These are phyloP conservation scores for Hydnum rufescens DNA, from an alignment of 768 basidiomycete genomes.

Conservation along the genomic window DNA sequence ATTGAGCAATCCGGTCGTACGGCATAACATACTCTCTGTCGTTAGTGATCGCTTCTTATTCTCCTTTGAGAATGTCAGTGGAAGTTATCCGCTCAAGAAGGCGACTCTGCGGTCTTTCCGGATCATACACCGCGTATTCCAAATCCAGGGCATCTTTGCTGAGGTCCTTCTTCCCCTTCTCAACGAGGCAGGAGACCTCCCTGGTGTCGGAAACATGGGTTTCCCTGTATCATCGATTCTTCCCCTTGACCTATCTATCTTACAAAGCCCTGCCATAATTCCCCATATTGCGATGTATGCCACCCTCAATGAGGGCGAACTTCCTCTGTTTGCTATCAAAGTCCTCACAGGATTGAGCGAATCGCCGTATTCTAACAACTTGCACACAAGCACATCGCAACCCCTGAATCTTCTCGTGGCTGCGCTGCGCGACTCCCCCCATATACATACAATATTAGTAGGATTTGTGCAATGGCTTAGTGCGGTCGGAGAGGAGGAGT, in stretches of 20 bases:
- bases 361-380: slow-evolving; percentile 30
- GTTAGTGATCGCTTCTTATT: slow-evolving; percentile 63
- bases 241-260: slow-evolving; percentile 52
- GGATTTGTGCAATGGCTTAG: slow-evolving; percentile 55
- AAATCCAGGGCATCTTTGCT: slow-evolving; percentile 75
- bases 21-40: slow-evolving; percentile 54
- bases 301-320: slow-evolving; percentile 43
- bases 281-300: slow-evolving; percentile 72
- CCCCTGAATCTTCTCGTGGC: slow-evolving; percentile 49
- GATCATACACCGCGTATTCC: slow-evolving; percentile 61
- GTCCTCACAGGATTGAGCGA: slow-evolving; percentile 48
- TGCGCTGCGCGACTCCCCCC: slow-evolving; percentile 57
- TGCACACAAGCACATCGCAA: slow-evolving; percentile 10
- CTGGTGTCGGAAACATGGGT: slow-evolving; percentile 14
- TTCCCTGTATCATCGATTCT: slow-evolving; percentile 23
- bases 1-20: slow-evolving; percentile 51
- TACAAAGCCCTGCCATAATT: slow-evolving; percentile 48
- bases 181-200: slow-evolving; percentile 35
- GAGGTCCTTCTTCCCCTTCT: slow-evolving; percentile 71
- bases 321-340: slow-evolving; percentile 56
- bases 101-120: slow-evolving; percentile 67
- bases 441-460: slow-evolving; percentile 67
- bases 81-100: slow-evolving; percentile 16
- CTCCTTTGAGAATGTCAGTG: slow-evolving; percentile 46
- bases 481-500: slow-evolving; percentile 43